Percentiles rank a stretch among this genome's conserved stretches.
Conservation (phyloP, 805 yeast species). For the Candida vartiovaarae region DNA sequence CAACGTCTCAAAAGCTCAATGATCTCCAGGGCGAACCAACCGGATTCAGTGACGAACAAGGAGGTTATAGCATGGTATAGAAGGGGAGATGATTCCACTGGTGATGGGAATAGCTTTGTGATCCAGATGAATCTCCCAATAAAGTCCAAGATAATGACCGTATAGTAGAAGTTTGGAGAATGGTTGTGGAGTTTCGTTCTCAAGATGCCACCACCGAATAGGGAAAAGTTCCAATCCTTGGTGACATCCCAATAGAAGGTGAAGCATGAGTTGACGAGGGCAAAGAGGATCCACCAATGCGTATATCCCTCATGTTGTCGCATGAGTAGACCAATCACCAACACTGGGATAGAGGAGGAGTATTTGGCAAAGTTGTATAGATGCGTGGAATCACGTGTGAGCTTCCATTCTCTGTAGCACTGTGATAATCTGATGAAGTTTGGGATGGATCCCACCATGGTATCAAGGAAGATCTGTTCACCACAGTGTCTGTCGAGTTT, state of each 20-base stretch:
- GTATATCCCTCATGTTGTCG: constrained; percentile 11
- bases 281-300: constrained; percentile 29
- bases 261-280: constrained; percentile 62
- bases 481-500: constrained; percentile 30
- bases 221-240: constrained; percentile 69
- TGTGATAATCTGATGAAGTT: constrained; percentile 73
- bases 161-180: constrained; percentile 37
- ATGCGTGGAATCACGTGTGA: constrained; percentile 42
- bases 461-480: constrained; percentile 27
- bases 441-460: constrained; percentile 45
- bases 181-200: constrained; percentile 5
- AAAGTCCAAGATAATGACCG: constrained; percentile 56
- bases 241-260: constrained; percentile 85
- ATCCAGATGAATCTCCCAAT: constrained; percentile 73
- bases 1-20: constrained; percentile 80
- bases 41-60: constrained; percentile 35
- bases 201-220: constrained; percentile 30
- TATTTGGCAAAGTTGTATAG: constrained; percentile 73
- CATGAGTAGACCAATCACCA: constrained; percentile 29
- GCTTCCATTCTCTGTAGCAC: constrained; percentile 66
- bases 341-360: constrained; percentile 51
- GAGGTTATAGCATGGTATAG: constrained; percentile 7
- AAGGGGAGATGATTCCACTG: too few relatives aligned
- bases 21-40: constrained; percentile 60
- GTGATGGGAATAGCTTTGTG: constrained; percentile 34